Evolutionary conservation across 345 rosid species (phyloP).

Genomic region (Heritiera littoralis): DNA sequence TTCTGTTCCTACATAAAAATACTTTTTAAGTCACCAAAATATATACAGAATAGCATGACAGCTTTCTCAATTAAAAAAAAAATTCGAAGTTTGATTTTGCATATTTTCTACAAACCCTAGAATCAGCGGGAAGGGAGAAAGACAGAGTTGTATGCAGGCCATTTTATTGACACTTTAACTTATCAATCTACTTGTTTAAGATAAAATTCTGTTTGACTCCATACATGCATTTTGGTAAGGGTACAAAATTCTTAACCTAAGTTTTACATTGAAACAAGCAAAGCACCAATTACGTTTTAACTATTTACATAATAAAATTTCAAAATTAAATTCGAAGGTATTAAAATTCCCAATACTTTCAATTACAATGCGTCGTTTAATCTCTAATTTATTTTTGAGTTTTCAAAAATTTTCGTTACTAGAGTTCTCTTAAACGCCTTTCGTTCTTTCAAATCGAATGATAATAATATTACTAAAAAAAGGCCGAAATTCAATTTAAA

Average conservation of each 20-base stretch:
- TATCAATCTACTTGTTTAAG: neutral
- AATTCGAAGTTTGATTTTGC: neutral
- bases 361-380: neutral
- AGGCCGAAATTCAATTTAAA: constrained; percentile 7
- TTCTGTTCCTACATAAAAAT: neutral
- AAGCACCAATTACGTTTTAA: neutral
- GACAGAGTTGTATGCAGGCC: neutral
- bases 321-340: neutral
- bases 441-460: neutral
- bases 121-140: neutral
- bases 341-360: neutral
- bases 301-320: neutral
- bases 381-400: neutral
- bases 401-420: neutral
- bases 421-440: neutral
- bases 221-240: neutral
- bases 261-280: neutral
- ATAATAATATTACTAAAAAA: neutral
- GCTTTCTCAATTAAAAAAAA: neutral
- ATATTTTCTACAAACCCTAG: neutral
- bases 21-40: neutral
- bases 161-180: neutral
- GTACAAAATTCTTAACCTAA: neutral
- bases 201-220: neutral
- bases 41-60: neutral